phyloP scores from a whole-genome alignment of 2,329 filamentous ascomycete species.

The Aspergillus alliaceus region DNA sequence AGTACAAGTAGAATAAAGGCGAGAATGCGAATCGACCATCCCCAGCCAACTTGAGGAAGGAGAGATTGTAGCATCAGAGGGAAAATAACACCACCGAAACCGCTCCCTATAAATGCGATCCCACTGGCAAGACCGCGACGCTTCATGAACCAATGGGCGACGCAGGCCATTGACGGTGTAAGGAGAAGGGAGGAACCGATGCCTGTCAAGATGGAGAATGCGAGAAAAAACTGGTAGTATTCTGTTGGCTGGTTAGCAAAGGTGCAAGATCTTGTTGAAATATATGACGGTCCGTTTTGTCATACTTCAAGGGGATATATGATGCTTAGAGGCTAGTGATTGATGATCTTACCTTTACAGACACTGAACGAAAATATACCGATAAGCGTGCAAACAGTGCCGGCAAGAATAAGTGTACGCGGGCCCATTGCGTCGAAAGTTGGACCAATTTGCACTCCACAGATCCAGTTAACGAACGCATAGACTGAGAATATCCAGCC shows the following conservation, averaged over 20 bases:
- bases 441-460: slow-evolving; percentile 27
- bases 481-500: slow-evolving; percentile 31
- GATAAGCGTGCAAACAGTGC: slow-evolving; percentile 16
- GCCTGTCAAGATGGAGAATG: slow-evolving; percentile 41
- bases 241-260: slow-evolving; percentile 14
- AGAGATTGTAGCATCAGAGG: slow-evolving; percentile 32
- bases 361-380: slow-evolving; percentile 20
- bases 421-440: slow-evolving; percentile 30
- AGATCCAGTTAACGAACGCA: slow-evolving; percentile 26
- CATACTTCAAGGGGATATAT: not conserved
- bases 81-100: slow-evolving; percentile 33
- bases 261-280: not conserved
- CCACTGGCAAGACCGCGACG: slow-evolving; percentile 36
- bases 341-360: slow-evolving; percentile 16
- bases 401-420: slow-evolving; percentile 18
- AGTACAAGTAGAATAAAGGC: slow-evolving; percentile 32
- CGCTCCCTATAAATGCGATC: slow-evolving; percentile 33
- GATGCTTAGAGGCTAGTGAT: not conserved
- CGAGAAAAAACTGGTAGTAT: slow-evolving; percentile 46
- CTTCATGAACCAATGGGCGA: slow-evolving; percentile 36
- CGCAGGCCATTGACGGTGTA: slow-evolving; percentile 24
- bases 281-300: not conserved
- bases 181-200: slow-evolving; percentile 39
- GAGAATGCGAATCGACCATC: slow-evolving; percentile 39
- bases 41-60: slow-evolving; percentile 31